These are phyloP conservation scores for Penicillium fimorum DNA, from an alignment of 495 filamentous ascomycete genomes.

Conservation along the genomic window DNA sequence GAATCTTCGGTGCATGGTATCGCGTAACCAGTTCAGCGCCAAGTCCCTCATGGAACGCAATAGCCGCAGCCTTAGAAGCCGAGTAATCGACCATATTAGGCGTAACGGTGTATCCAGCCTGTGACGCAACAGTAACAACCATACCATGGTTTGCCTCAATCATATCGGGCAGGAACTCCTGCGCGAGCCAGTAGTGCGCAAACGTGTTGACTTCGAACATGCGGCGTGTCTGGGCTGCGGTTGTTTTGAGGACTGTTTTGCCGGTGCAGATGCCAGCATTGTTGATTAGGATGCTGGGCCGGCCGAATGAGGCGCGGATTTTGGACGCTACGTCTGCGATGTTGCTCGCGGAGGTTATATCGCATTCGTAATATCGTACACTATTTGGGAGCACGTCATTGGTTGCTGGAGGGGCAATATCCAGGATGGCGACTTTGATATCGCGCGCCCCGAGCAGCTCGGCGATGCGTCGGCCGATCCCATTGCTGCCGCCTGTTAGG, in stretches of 20 bases:
- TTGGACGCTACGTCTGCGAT: conserved; percentile 46
- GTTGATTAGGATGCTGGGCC: conserved; percentile 71
- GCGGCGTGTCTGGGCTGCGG: conserved; percentile 55
- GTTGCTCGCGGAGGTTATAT: conserved; percentile 54
- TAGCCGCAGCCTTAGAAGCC: conserved; percentile 63
- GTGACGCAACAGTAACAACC: conserved; percentile 68
- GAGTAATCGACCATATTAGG: conserved; percentile 69
- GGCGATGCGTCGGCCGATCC: conserved; percentile 64
- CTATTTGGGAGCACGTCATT: conserved; percentile 52
- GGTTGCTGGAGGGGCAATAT: conserved; percentile 54
- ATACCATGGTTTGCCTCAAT: conserved; percentile 65
- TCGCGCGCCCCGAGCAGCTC: conserved; percentile 55
- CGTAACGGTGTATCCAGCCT: conserved; percentile 57
- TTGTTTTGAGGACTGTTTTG: conserved; percentile 56
- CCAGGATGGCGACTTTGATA: conserved; percentile 66
- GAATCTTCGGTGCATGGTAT: conserved; percentile 62
- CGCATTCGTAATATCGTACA: conserved; percentile 62
- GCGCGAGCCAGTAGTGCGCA: conserved; percentile 61
- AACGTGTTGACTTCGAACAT: conserved; percentile 73
- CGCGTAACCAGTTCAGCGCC: conserved; percentile 57
- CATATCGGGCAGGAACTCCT: conserved; percentile 69
- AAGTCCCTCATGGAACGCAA: conserved; percentile 69
- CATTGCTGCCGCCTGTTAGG: conserved; percentile 68
- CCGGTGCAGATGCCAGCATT: conserved; percentile 69
- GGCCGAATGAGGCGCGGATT: conserved; percentile 56